Percentiles rank a stretch among this genome's conserved stretches.
These are phyloP conservation scores for Mycoemilia scoparia DNA, from an alignment of 192 early-diverging fungal species.

Conservation along the genomic window DNA sequence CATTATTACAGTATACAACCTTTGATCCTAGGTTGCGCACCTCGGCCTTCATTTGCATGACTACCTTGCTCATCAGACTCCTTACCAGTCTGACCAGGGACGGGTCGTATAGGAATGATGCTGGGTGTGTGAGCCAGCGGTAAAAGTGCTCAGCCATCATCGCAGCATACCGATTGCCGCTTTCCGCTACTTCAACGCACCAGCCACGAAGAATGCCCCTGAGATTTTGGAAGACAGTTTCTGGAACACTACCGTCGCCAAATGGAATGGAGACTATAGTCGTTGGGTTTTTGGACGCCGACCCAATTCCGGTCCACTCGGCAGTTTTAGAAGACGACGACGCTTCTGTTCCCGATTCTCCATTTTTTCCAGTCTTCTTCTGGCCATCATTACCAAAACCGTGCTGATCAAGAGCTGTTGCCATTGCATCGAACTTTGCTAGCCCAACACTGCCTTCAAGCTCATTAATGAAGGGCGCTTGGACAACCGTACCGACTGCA, in stretches of 20 bases:
- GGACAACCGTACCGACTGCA: constrained; percentile 67
- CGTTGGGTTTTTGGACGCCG: too few species aligned
- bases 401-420: constrained; percentile 1
- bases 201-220: constrained; percentile 60
- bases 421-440: constrained; percentile 15
- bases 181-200: constrained; percentile 46
- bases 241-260: constrained; percentile 14
- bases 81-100: constrained; percentile 60
- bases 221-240: constrained; percentile 46
- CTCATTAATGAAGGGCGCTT: constrained; percentile 56
- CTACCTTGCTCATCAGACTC: constrained; percentile 77
- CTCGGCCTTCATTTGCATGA: constrained; percentile 66
- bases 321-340: too few species aligned
- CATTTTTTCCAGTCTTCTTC: constrained; percentile 1
- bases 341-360: background rate
- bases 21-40: constrained; percentile 56
- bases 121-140: constrained; percentile 69
- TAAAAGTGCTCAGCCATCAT: constrained; percentile 70
- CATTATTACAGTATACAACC: constrained; percentile 61
- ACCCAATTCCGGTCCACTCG: background rate
- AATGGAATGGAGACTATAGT: too few species aligned
- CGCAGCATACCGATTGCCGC: constrained; percentile 45
- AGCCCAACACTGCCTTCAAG: constrained; percentile 43
- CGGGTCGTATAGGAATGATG: constrained; percentile 67
- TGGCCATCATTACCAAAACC: background rate